Conservation (phyloP, 2,329 filamentous ascomycete species). For the Cadophora malorum region DNA sequence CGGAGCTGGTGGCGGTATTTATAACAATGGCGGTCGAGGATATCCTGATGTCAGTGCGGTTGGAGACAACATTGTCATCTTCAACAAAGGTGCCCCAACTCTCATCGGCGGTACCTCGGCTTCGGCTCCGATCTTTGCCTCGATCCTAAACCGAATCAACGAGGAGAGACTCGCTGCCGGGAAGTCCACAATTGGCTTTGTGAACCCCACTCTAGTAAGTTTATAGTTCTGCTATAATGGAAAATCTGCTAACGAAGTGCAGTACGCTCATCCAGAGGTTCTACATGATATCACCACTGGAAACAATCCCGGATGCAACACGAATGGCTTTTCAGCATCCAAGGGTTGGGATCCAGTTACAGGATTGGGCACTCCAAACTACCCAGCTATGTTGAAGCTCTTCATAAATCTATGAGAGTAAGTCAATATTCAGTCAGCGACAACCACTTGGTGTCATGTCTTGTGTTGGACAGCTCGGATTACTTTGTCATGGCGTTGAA, state of each 20-base stretch:
- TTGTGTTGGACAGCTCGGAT: neutral
- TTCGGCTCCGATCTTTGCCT: slow-evolving; percentile 61
- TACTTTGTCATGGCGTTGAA: neutral
- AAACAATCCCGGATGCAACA: slow-evolving; percentile 44
- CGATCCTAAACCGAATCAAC: slow-evolving; percentile 65
- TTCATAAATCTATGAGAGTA: slow-evolving; percentile 30
- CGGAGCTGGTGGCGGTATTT: slow-evolving; percentile 34
- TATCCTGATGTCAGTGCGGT: slow-evolving; percentile 43
- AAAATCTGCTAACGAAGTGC: neutral
- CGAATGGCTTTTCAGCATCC: slow-evolving; percentile 43
- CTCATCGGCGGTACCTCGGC: slow-evolving; percentile 57
- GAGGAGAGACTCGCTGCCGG: slow-evolving; percentile 60
- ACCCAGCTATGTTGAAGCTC: slow-evolving; percentile 35
- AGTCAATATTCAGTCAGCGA: neutral
- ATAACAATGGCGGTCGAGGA: slow-evolving; percentile 39
- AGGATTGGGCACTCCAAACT: slow-evolving; percentile 40
- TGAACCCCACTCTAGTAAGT: slow-evolving; percentile 50
- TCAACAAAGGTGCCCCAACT: slow-evolving; percentile 32
- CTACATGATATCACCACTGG: slow-evolving; percentile 43
- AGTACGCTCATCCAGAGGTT: slow-evolving; percentile 36
- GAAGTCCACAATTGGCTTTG: slow-evolving; percentile 55
- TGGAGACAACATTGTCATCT: slow-evolving; percentile 40
- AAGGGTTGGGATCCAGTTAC: slow-evolving; percentile 46
- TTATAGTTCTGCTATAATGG: neutral
- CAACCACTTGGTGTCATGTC: neutral